Evolutionary conservation across 192 early-diverging fungal species (phyloP).

Genomic region (Rhizophagus sp.): DNA sequence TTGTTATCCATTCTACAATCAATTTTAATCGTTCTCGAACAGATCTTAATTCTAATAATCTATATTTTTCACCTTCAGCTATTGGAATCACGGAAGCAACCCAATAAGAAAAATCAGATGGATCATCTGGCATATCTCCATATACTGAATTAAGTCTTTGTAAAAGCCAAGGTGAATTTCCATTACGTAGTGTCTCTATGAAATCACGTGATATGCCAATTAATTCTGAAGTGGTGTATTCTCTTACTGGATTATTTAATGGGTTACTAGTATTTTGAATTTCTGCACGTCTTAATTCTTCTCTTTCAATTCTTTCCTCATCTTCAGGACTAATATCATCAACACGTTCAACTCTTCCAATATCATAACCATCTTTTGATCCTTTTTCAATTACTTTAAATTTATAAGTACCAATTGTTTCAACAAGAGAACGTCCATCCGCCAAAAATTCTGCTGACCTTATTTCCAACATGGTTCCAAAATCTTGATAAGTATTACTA

Average conservation of each 20-base stretch:
- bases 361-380: slow-evolving; percentile 50
- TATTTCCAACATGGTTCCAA: slow-evolving; percentile 56
- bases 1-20: slow-evolving; percentile 48
- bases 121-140: slow-evolving; percentile 46
- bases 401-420: slow-evolving; percentile 50
- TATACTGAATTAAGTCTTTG: slow-evolving; percentile 42
- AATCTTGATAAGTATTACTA: slow-evolving; percentile 29
- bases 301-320: slow-evolving; percentile 36
- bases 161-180: slow-evolving; percentile 35
- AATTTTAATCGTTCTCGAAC: slow-evolving; percentile 48
- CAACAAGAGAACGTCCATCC: slow-evolving; percentile 55
- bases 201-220: slow-evolving; percentile 38
- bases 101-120: slow-evolving; percentile 51
- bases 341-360: slow-evolving; percentile 48
- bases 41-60: slow-evolving; percentile 40
- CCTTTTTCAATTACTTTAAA: slow-evolving; percentile 43
- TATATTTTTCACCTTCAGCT: slow-evolving; percentile 44
- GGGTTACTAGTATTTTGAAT: slow-evolving; percentile 22
- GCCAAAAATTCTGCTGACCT: slow-evolving; percentile 41
- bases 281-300: slow-evolving; percentile 7
- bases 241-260: slow-evolving; percentile 17
- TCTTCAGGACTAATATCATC: slow-evolving; percentile 48
- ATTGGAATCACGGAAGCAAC: slow-evolving; percentile 52
- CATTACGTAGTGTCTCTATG: slow-evolving; percentile 36
- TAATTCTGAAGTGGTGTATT: slow-evolving; percentile 35